Percentiles rank a stretch among this genome's conserved stretches.
Conservation (phyloP, 768 basidiomycete species). For the Exidia glandulosa region DNA sequence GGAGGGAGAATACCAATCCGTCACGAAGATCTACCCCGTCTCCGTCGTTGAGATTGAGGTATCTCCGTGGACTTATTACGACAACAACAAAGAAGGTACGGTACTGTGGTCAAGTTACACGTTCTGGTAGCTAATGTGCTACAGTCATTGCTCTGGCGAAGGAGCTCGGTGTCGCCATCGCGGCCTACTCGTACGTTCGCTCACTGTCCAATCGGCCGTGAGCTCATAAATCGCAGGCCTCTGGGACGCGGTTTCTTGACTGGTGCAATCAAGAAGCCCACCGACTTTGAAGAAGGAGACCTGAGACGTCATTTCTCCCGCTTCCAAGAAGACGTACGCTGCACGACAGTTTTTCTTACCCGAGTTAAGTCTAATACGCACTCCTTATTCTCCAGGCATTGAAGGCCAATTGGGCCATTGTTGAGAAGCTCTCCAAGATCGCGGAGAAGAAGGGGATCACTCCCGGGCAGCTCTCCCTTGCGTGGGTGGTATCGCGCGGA, state of each 20-base stretch:
- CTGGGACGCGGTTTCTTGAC: conserved; percentile 44
- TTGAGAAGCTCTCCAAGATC: conserved; percentile 28
- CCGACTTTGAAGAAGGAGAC: conserved; percentile 32
- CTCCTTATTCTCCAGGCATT: conserved; percentile 21
- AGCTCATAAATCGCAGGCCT: conserved; percentile 24
- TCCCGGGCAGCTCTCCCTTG: conserved; percentile 27
- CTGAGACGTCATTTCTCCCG: conserved; percentile 27
- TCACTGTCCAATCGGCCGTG: not conserved
- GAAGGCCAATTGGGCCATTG: conserved; percentile 30
- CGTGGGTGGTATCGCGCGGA: conserved; percentile 31
- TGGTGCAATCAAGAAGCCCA: conserved; percentile 32
- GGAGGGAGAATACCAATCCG: too few relatives aligned
- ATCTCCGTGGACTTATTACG: conserved; percentile 49
- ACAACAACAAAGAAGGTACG: conserved; percentile 35
- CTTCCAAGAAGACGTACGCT: conserved; percentile 31
- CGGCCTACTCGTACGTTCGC: conserved; percentile 42
- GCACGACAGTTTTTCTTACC: not conserved
- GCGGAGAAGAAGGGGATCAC: conserved; percentile 32
- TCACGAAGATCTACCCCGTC: conserved; percentile 33
- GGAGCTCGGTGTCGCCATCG: conserved; percentile 47
- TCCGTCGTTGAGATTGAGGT: conserved; percentile 57
- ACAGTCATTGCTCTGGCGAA: conserved; percentile 40
- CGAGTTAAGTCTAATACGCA: conserved; percentile 6
- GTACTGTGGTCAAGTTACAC: not conserved
- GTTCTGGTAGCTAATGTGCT: not conserved